These are phyloP conservation scores for Cercospora janseana DNA, from an alignment of 2,329 filamentous ascomycete genomes.

Conservation along the genomic window DNA sequence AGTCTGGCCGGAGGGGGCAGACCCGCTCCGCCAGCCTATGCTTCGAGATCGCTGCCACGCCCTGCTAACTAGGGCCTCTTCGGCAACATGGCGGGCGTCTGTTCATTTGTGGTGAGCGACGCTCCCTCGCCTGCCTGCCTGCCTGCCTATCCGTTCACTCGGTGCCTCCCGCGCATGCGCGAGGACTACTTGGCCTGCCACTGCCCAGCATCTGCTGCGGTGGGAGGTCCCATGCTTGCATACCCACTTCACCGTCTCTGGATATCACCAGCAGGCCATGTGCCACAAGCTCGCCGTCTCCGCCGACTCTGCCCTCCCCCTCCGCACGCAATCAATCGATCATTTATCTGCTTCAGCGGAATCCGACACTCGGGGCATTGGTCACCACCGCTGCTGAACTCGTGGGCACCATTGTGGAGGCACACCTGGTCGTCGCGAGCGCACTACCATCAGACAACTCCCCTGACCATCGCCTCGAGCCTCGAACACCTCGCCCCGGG, in stretches of 20 bases:
- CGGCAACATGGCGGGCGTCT: constrained; percentile 29
- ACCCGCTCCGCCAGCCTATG: constrained; percentile 28
- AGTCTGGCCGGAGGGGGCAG: constrained; percentile 34
- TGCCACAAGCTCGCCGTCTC: constrained; percentile 26
- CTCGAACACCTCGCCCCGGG: constrained; percentile 22
- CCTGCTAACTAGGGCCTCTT: constrained; percentile 25
- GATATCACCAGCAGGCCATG: constrained; percentile 33
- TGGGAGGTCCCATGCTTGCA: constrained; percentile 26
- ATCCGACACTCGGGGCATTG: constrained; percentile 25
- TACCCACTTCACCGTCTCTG: constrained; percentile 26
- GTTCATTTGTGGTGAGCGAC: constrained; percentile 26
- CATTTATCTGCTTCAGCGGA: constrained; percentile 29
- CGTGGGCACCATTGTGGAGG: constrained; percentile 18
- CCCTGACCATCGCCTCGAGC: constrained; percentile 24
- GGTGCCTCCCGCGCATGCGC: constrained; percentile 23
- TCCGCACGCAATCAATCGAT: constrained; percentile 29
- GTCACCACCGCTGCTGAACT: constrained; percentile 22
- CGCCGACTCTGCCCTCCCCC: constrained; percentile 25
- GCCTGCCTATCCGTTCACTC: constrained; percentile 21
- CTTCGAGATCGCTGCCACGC: constrained; percentile 29
- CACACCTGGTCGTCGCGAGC: constrained; percentile 22
- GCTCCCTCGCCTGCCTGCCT: constrained; percentile 18
- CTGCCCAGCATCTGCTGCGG: constrained; percentile 28
- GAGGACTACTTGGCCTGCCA: constrained; percentile 25
- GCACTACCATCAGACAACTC: constrained; percentile 19